Conservation (phyloP, 345 rosid genomes). For the Schrenkiella parvula region DNA sequence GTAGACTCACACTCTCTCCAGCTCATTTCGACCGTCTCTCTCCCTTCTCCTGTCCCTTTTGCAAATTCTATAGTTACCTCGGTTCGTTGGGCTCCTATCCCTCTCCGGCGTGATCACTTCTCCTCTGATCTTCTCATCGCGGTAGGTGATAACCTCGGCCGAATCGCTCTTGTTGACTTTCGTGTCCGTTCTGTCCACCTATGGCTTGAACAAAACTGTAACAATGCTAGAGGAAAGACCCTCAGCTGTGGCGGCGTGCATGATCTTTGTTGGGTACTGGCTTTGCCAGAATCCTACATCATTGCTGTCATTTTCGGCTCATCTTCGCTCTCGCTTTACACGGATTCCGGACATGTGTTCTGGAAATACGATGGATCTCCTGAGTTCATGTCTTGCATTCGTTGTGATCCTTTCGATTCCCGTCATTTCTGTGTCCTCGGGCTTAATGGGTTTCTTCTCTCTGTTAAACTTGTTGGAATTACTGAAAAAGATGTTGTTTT, state of each 20-base stretch:
- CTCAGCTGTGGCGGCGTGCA: conserved; percentile 42
- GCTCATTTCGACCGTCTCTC: conserved; percentile 61
- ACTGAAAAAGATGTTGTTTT: too few relatives aligned
- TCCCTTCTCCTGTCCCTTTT: conserved; percentile 59
- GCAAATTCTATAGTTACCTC: conserved; percentile 55
- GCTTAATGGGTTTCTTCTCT: conserved; percentile 62
- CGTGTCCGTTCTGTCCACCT: conserved; percentile 52
- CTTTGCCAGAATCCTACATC: conserved; percentile 41
- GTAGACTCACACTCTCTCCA: conserved; percentile 72
- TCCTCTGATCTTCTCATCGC: conserved; percentile 67
- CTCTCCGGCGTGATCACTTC: conserved; percentile 55
- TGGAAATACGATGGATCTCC: conserved; percentile 73
- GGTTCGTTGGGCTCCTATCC: conserved; percentile 65
- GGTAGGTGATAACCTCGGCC: conserved; percentile 78
- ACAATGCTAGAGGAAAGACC: conserved; percentile 35
- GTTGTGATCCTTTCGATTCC: conserved; percentile 73
- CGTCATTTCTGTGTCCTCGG: conserved; percentile 70
- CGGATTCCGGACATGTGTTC: conserved; percentile 30
- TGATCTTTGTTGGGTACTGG: conserved; percentile 74
- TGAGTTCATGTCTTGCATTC: conserved; percentile 62
- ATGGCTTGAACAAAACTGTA: conserved; percentile 52
- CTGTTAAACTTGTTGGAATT: too few relatives aligned
- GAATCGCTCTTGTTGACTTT: conserved; percentile 62
- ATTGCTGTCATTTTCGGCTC: conserved; percentile 71
- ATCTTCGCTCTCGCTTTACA: conserved; percentile 52